phyloP scores from a whole-genome alignment of 139 green algal species.

The Volvox reticuliferus region DNA sequence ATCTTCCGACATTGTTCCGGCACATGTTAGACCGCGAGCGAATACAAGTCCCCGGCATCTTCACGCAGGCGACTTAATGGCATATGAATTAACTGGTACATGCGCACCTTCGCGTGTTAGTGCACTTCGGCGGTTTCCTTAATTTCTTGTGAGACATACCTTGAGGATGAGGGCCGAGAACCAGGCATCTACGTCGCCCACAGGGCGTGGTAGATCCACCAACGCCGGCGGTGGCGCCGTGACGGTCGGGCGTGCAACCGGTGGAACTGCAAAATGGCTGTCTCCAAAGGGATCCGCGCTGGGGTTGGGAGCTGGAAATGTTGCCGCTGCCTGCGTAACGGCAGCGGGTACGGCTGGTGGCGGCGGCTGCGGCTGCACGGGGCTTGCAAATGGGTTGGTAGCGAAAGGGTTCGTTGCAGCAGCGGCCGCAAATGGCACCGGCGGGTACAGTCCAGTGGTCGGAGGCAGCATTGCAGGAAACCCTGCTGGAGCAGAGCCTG shows the following conservation, averaged over 20 bases:
- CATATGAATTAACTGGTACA: no score
- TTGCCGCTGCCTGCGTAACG: not conserved
- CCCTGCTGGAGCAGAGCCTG: not conserved
- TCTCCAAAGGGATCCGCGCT: constrained; percentile 36
- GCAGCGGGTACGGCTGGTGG: not conserved
- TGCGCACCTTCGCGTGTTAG: no score
- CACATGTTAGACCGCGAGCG: no score
- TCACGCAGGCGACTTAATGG: no score
- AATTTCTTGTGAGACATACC: not conserved
- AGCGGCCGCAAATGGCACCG: constrained; percentile 47
- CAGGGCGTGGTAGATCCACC: constrained; percentile 47
- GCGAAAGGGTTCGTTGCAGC: constrained; percentile 26
- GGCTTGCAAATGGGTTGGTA: not conserved
- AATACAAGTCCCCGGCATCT: no score
- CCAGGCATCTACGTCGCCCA: constrained; percentile 62
- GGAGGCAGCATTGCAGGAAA: constrained; percentile 9
- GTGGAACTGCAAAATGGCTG: not conserved
- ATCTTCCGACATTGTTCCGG: no score
- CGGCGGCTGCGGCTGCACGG: not conserved
- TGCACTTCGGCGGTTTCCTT: no score
- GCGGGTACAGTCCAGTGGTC: not conserved
- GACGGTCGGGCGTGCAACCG: not conserved
- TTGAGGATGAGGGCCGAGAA: constrained; percentile 62
- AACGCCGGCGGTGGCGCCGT: not conserved
- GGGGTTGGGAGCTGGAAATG: not conserved